phyloP scores from a whole-genome alignment of 441 rosid species.

The Populus hybrid region DNA sequence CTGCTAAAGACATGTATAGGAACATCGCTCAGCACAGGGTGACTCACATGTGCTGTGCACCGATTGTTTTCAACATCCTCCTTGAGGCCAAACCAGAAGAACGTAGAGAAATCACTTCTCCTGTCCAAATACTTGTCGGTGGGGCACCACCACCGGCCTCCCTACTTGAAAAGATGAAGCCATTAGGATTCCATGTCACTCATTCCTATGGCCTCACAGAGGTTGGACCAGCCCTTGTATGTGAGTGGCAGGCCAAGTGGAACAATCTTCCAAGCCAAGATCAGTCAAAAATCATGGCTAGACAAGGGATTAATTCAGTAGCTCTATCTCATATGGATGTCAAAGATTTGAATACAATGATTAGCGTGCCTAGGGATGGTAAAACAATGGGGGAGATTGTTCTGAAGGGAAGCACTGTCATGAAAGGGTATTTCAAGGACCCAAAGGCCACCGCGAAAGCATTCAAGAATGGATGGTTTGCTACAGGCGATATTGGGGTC shows the following conservation, averaged over 20 bases:
- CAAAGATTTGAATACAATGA: slow-evolving; percentile 41
- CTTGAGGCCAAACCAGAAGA: slow-evolving; percentile 42
- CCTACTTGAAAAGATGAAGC: slow-evolving; percentile 43
- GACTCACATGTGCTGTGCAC: slow-evolving; percentile 75
- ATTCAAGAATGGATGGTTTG: slow-evolving; percentile 59
- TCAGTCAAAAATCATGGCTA: slow-evolving; percentile 46
- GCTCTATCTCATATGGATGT: slow-evolving; percentile 57
- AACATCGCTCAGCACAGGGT: slow-evolving; percentile 47
- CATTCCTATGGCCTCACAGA: slow-evolving; percentile 70
- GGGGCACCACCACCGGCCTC: slow-evolving; percentile 65
- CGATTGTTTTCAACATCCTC: slow-evolving; percentile 56
- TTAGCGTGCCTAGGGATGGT: slow-evolving; percentile 58
- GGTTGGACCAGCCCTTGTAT: slow-evolving; percentile 58
- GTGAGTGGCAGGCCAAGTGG: slow-evolving; percentile 75
- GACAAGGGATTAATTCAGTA: slow-evolving; percentile 56
- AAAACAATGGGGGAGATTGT: slow-evolving; percentile 61
- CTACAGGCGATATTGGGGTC: slow-evolving; percentile 68
- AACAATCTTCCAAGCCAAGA: slow-evolving; percentile 36
- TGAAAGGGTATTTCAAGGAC: slow-evolving; percentile 70
- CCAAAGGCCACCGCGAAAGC: slow-evolving; percentile 46
- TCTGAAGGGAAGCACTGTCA: slow-evolving; percentile 52
- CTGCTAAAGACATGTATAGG: slow-evolving; percentile 45
- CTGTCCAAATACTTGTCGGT: slow-evolving; percentile 54
- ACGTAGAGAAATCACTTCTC: slow-evolving; percentile 13
- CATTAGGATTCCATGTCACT: slow-evolving; percentile 50